A percentile compares a stretch with the other conserved stretches of the same genome.
Conservation (phyloP, 2,329 filamentous ascomycete genomes). For the Fusarium kyushuense region DNA sequence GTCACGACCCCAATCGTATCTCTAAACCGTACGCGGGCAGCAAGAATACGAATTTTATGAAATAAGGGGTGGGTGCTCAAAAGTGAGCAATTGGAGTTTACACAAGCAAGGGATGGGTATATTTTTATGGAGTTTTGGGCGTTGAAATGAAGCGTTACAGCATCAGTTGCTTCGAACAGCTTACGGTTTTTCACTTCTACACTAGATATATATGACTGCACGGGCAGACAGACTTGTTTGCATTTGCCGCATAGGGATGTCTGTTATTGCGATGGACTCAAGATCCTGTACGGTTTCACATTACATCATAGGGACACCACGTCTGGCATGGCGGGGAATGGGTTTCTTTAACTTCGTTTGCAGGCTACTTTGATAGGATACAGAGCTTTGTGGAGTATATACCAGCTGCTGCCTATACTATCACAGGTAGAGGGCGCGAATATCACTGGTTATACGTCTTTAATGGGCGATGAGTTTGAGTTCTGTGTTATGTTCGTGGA, state of each 20-base stretch:
- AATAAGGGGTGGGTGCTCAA: slow-evolving; percentile 23
- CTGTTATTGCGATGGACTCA: slow-evolving; percentile 23
- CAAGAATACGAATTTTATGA: slow-evolving; percentile 16
- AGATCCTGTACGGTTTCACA: slow-evolving; percentile 34
- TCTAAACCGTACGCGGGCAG: slow-evolving; percentile 40
- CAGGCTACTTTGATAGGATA: neutral
- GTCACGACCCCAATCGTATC: slow-evolving; percentile 50
- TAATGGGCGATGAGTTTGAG: neutral
- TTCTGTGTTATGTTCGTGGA: neutral
- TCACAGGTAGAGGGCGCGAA: neutral
- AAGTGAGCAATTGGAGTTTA: slow-evolving; percentile 13
- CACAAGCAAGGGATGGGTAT: slow-evolving; percentile 21
- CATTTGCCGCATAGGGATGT: slow-evolving; percentile 24
- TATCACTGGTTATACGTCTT: neutral
- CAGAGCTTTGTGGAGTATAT: neutral
- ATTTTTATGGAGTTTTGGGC: slow-evolving; percentile 40
- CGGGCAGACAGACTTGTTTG: slow-evolving; percentile 32
- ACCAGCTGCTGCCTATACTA: neutral
- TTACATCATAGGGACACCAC: slow-evolving; percentile 45
- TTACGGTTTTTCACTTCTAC: slow-evolving; percentile 5
- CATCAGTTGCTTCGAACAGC: slow-evolving; percentile 24
- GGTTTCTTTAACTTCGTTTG: slow-evolving; percentile 7
- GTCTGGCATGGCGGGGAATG: slow-evolving; percentile 26
- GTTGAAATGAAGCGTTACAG: slow-evolving; percentile 27
- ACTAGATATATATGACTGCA: slow-evolving; percentile 28